Evolutionary conservation across 1,139 yeast genomes (phyloP), one percentile per base, ranked within the genome.

Genomic region (Kodamaea fungicola): DNA sequence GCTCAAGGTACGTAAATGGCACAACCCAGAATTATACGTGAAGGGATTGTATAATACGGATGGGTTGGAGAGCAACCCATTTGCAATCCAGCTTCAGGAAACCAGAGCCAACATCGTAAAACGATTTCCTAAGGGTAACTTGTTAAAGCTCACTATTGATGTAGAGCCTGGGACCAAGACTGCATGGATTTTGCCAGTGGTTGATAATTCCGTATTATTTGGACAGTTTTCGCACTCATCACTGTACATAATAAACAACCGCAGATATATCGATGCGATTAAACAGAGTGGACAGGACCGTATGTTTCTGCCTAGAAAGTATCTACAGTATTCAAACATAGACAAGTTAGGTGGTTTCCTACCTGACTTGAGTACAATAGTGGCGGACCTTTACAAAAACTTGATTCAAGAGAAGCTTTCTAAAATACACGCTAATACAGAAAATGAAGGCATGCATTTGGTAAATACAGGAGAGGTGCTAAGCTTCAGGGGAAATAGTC

Each of bases 81-180:
- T 53, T 42, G 64, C 55, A 2, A 37, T 39, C 6, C 46, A 47
- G 9, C 46, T 61, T 9, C 12, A 40, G 8, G 47, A 37, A 19
- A 52, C 59, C 10, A 54, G 47, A 33, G 47, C 55, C 25, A 54
- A 54, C 38, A 35, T 46, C 3, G 36, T 43, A 24, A 32, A 35
- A 3, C 42, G 56, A 19, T 52, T 52, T 35, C 62, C 65, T 2
- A 43, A 34, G 16, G 64, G 64, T 8, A 51, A 46, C 38, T 47
- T 57, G 51, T 43, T 60, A 16, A 50, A 51, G 30, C 36, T 61
- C 25, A 49, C 52, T 3, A 51, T 51, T 3, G 37, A 41, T 32
- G 16, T 31, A 25, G 12, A 16, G 25, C 9, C 31, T 9, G 38
- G 31, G 2, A 7, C 23, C 21, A 39, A 32, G 12, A 34, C 37